Conservation (phyloP, 192 early-diverging fungal species). For the Chytriomyces sp. region DNA sequence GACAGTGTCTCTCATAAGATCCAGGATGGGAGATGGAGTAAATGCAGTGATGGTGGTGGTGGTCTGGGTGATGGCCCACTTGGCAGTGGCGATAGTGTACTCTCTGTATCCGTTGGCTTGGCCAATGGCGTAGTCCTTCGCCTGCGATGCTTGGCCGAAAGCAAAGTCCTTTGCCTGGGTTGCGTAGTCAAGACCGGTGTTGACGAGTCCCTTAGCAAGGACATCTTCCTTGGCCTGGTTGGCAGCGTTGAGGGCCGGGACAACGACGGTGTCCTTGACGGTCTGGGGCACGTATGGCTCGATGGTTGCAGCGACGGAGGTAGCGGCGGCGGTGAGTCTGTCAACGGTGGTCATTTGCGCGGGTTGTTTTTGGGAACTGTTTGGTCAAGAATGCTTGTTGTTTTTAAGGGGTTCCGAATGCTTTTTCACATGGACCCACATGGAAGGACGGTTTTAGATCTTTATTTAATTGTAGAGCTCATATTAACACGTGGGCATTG, state of each 20-base stretch:
- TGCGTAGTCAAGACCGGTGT: constrained; percentile 17
- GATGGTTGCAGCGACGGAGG: constrained; percentile 36
- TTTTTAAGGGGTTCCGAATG: no score
- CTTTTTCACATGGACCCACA: no score
- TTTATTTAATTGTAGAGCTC: no score
- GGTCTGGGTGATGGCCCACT: constrained; percentile 48
- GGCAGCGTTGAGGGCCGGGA: constrained; percentile 9
- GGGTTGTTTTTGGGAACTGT: neutral
- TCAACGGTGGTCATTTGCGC: neutral
- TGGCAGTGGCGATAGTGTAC: constrained; percentile 36
- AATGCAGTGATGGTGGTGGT: constrained; percentile 59
- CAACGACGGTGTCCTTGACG: constrained; percentile 41
- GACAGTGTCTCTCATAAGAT: constrained; percentile 44
- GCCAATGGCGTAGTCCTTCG: constrained; percentile 29
- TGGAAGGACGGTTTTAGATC: no score
- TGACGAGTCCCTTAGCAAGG: constrained; percentile 9
- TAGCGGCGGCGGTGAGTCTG: constrained; percentile 17
- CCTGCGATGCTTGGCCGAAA: constrained; percentile 20
- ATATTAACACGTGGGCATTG: no score
- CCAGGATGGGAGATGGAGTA: constrained; percentile 54
- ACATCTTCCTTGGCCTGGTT: constrained; percentile 23
- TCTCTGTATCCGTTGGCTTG: constrained; percentile 31
- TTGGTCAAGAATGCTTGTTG: neutral
- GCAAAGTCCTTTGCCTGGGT: constrained; percentile 17
- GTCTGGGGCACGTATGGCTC: constrained; percentile 56